Base-by-base conservation (phyloP, 2,329 filamentous ascomycete genomes). In the Aspergillus sp. region DNA sequence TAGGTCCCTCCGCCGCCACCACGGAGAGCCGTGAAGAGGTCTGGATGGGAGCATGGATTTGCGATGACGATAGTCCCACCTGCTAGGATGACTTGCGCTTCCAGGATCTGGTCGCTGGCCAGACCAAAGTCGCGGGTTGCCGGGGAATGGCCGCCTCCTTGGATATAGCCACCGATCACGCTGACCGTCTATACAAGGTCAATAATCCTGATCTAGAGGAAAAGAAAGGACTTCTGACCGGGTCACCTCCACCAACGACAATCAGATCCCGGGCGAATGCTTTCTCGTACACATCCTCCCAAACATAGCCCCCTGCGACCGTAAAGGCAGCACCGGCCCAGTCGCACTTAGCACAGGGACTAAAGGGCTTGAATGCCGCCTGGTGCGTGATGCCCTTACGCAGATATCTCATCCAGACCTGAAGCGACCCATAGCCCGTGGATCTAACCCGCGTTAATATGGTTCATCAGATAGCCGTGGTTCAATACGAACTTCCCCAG, bases 1-100 rank as follows among this genome's bases (percentile, higher is more conserved):
- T 58, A 58, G 22, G 56, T 58, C 4, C 56, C 56, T 2, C 56
- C 56, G 4, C 56, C 56, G 13, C 56, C 56, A 6, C 56, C 56
- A 3, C 56, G 56, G 15, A 58, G 18, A 2, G 56, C 56, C 3
- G 45, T 49, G 47, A 45, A 58, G 30, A 58, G 50, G 13, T 58
- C 56, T 2, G 48, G 7, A 18, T 56, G 17, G 2, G 47, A 47
- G 48, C 57, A 53, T 12, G 53, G 30, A 13, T 11, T 56, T 9
- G 53, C 57, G 4, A 22, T 43, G 24, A 59, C 53, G 1, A 42
- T 52, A 12, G 41, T 24, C 12, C 57, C 57, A 13, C 53, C 20
- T 2, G 57, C 57, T 2, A 59, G 57, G 47, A 59, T 43, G 18
- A 56, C 57, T 4, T 22, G 30, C 2, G 48, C 48, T 48, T 55